Conservation (phyloP, 2,329 filamentous ascomycete species). For the Colletotrichum sp. region DNA sequence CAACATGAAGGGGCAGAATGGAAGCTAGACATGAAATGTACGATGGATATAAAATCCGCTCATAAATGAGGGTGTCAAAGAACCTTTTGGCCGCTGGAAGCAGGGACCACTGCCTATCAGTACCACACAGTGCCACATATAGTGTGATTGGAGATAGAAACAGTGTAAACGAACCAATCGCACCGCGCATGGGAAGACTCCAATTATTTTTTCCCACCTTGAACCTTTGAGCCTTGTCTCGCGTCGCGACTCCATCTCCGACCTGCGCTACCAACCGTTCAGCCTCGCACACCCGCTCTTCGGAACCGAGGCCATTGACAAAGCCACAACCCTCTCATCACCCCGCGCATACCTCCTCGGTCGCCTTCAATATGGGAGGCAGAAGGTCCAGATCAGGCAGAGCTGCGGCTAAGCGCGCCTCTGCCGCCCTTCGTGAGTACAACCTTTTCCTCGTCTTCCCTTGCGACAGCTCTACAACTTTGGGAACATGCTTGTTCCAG, state of each 20-base stretch:
- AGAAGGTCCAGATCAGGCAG: conserved; percentile 49
- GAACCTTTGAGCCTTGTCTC: conserved; percentile 3
- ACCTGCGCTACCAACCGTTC: conserved; percentile 4
- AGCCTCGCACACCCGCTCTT: conserved; percentile 1
- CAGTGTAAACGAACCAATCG: neutral
- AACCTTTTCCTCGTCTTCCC: neutral
- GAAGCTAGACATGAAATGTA: neutral
- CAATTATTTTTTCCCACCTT: conserved; percentile 10
- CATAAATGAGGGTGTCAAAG: neutral
- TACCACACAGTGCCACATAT: fast-evolving
- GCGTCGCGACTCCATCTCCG: conserved; percentile 20
- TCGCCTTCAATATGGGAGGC: conserved; percentile 8
- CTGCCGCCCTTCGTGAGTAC: conserved; percentile 55
- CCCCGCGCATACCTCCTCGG: neutral
- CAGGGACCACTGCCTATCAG: neutral
- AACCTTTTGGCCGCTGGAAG: neutral
- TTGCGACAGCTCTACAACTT: neutral
- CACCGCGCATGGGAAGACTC: neutral
- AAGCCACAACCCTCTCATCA: neutral
- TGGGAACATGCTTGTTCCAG: conserved; percentile 32
- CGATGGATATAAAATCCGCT: neutral
- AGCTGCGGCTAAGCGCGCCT: conserved; percentile 58
- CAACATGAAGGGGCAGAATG: neutral
- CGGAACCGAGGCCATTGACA: neutral
- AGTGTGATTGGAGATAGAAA: fast-evolving